Base-by-base conservation (phyloP, 345 rosid species). In the Populus pruinosa region DNA sequence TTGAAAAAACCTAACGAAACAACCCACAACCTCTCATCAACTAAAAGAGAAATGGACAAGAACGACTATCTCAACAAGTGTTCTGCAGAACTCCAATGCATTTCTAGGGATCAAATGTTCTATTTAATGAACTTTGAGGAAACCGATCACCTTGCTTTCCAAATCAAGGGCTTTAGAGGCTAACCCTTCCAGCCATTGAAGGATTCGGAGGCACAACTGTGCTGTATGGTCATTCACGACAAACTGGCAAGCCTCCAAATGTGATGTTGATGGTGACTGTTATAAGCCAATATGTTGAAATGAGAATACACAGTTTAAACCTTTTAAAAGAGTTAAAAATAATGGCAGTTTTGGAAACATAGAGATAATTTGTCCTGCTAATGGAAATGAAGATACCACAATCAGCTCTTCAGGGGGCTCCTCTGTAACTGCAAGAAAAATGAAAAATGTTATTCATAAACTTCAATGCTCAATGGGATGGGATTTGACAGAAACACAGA, bases 111-210 rank as follows among this genome's bases (percentile, higher is more conserved):
- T 66, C 4, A 41, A 41, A 41, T 41, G 21, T 9, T 67, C n/a
- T 67, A 67, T 68, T 21, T 13, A 44, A 44, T 13, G 16, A 44
- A 44, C 13, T 44, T 44, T 44, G 18, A 44, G 50, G 50, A 71
- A 73, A 66, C 11, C 18, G 64, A 78, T 78, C 82, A 93, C 99
- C 99, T 96, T 91, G 83, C 88, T 90, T 88, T 96, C 98, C 81
- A 92, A 84, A 77, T 96, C 96, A 76, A 96, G 99, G 77, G 93
- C 90, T 85, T 96, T 92, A 66, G 99, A 93, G 74, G 98, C 99
- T 83, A 96, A 83, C 61, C 88, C 98, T 86, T 96, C 98, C 49
- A 96, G 90, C 99, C 99, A 96, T 55, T 90, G 92, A 87, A 93
- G 90, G 74, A 96, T 88, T 49, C 99, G 96, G 78, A 93, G 96